Evolutionary conservation across 768 basidiomycete genomes (phyloP).

Genomic region (Boletus coccyginus): DNA sequence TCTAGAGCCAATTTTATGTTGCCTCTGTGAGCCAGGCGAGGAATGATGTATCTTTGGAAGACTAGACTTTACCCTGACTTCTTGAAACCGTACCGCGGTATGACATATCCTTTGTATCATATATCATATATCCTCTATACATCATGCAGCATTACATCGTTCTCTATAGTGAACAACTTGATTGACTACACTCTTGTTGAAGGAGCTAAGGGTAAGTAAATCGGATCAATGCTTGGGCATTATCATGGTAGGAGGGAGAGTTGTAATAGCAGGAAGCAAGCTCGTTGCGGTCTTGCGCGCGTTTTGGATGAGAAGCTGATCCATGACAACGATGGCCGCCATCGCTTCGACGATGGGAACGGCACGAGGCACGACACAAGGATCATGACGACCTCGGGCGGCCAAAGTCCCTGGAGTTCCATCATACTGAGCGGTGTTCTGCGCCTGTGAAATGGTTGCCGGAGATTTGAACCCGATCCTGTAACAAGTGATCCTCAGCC

Average conservation of each 20-base stretch:
- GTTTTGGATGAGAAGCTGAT: conserved; percentile 87
- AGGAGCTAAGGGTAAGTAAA: not conserved
- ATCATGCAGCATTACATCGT: not conserved
- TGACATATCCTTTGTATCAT: conserved; percentile 12
- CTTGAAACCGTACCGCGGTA: not conserved
- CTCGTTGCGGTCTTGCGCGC: conserved; percentile 70
- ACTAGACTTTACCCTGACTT: not conserved
- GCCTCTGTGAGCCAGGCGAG: conserved; percentile 59
- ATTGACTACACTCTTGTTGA: conserved; percentile 1
- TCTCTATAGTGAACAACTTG: not conserved
- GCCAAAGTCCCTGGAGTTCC: conserved; percentile 86
- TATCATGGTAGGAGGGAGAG: conserved; percentile 92
- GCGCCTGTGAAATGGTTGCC: conserved; percentile 93
- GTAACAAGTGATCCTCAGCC: conserved; percentile 9
- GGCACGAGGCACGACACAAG: conserved; percentile 95
- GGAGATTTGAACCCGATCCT: conserved; percentile 98
- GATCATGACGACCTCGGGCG: conserved; percentile 92
- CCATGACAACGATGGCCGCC: conserved; percentile 95
- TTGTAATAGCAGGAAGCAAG: conserved; percentile 79
- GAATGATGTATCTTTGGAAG: conserved; percentile 20
- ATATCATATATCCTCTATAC: conserved; percentile 14
- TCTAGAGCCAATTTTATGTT: conserved; percentile 60
- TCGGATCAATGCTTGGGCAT: conserved; percentile 43
- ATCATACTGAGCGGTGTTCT: conserved; percentile 90
- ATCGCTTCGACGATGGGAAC: conserved; percentile 98